Evolutionary conservation across 2,329 filamentous ascomycete species (phyloP).

Genomic region (Fusarium tupiense): DNA sequence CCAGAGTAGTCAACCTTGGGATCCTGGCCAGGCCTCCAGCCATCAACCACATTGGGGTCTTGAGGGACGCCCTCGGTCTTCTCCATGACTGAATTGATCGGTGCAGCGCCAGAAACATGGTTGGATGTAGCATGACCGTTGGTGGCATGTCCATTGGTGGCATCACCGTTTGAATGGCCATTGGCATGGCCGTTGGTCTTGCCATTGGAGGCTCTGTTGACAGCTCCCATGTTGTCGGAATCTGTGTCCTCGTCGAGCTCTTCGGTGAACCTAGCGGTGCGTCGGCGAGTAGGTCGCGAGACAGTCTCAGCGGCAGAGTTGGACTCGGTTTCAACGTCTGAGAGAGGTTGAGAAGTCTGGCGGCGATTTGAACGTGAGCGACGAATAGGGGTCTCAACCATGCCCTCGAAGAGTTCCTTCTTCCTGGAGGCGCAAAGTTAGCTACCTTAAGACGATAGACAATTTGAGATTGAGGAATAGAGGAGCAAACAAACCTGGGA

Average conservation of each 20-base stretch:
- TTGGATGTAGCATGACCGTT: slow-evolving; percentile 38
- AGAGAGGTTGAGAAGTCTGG: slow-evolving; percentile 58
- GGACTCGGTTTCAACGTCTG: slow-evolving; percentile 62
- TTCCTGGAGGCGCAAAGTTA: slow-evolving; percentile 54
- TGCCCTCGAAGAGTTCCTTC: slow-evolving; percentile 69
- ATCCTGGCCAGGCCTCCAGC: slow-evolving; percentile 68
- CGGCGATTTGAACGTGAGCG: slow-evolving; percentile 61
- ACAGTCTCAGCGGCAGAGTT: slow-evolving; percentile 55
- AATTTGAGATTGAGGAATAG: background rate
- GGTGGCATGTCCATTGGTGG: slow-evolving; percentile 44
- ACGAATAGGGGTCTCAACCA: slow-evolving; percentile 65
- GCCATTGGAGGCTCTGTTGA: slow-evolving; percentile 38
- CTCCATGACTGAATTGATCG: slow-evolving; percentile 21
- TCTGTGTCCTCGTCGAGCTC: slow-evolving; percentile 57
- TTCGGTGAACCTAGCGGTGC: slow-evolving; percentile 61
- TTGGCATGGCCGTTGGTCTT: slow-evolving; percentile 42
- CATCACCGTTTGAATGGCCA: slow-evolving; percentile 25
- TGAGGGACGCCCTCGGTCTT: slow-evolving; percentile 33
- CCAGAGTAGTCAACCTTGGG: slow-evolving; percentile 71
- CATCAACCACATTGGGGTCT: slow-evolving; percentile 54
- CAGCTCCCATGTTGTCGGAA: slow-evolving; percentile 41
- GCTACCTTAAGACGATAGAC: background rate
- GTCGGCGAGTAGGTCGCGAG: slow-evolving; percentile 54
- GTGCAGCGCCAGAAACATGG: slow-evolving; percentile 13
- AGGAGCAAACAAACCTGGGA: slow-evolving; percentile 46